Percentiles rank a stretch among this genome's conserved stretches.
These are phyloP conservation scores for Fusarium sp. DNA, from an alignment of 2,329 filamentous ascomycete genomes.

Conservation along the genomic window DNA sequence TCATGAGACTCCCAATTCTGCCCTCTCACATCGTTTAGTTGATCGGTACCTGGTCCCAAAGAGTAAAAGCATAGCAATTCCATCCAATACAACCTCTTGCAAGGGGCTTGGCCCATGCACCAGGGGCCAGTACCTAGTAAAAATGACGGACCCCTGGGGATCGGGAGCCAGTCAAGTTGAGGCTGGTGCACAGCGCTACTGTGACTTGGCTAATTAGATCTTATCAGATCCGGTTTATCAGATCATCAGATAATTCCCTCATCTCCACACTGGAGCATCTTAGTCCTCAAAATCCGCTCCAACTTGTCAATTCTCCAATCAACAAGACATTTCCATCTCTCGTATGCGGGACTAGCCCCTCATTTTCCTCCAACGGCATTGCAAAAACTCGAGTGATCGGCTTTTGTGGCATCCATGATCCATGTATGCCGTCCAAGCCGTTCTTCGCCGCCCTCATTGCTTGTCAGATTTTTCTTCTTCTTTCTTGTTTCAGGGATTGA, in stretches of 20 bases:
- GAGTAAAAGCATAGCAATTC: constrained; percentile 18
- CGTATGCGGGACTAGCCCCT: constrained; percentile 26
- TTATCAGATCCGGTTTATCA: constrained; percentile 64
- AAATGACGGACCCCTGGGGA: constrained; percentile 25
- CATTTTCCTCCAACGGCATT: constrained; percentile 28
- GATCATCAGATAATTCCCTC: constrained; percentile 66
- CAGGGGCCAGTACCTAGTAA: constrained; percentile 16
- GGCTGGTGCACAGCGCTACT: constrained; percentile 38
- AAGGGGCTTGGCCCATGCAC: constrained; percentile 19
- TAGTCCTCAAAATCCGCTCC: constrained; percentile 15
- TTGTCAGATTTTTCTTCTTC: constrained; percentile 24
- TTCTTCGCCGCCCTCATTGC: constrained; percentile 16
- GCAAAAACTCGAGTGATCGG: constrained; percentile 30
- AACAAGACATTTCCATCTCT: constrained; percentile 9
- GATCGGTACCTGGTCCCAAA: constrained; percentile 32
- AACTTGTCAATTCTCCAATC: constrained; percentile 31
- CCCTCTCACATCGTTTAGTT: constrained; percentile 19
- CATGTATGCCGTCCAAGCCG: constrained; percentile 24
- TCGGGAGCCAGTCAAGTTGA: constrained; percentile 41
- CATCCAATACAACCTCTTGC: neutral
- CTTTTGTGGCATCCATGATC: constrained; percentile 29
- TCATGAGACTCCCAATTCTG: constrained; percentile 4
- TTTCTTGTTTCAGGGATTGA: constrained; percentile 18
- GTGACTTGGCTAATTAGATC: constrained; percentile 47
- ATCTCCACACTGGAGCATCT: constrained; percentile 47